phyloP scores from a whole-genome alignment of 148 eudicot genomes.

The Talinum fruticosum region DNA sequence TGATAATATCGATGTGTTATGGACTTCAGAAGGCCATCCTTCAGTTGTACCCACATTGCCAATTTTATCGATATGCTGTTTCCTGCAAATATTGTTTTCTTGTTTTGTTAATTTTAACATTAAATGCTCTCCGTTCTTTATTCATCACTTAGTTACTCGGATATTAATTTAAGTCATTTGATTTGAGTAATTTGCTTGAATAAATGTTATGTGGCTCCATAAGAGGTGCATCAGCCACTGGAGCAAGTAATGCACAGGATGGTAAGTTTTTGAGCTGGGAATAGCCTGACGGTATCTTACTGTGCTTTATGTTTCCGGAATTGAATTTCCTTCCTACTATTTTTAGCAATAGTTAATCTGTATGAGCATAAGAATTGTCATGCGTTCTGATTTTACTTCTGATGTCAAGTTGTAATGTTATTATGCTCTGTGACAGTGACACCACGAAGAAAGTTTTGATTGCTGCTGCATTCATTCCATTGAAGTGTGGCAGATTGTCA shows the following conservation, averaged over 20 bases:
- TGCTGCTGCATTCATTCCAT: constrained; percentile 76
- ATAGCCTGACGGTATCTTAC: not conserved
- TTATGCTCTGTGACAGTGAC: constrained; percentile 55
- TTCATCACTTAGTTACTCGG: too few relatives aligned
- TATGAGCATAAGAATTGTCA: not conserved
- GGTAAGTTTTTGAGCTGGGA: not conserved
- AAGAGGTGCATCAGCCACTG: not conserved
- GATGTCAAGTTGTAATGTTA: not conserved
- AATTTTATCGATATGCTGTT: not conserved
- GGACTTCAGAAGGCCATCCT: not conserved
- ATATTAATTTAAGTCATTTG: too few relatives aligned
- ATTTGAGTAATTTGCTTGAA: not conserved
- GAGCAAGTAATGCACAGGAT: not conserved
- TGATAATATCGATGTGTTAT: not conserved
- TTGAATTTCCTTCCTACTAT: not conserved
- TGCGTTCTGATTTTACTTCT: not conserved
- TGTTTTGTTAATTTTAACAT: not conserved
- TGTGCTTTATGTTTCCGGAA: not conserved
- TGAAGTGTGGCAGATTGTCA: constrained; percentile 60
- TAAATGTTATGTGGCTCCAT: not conserved
- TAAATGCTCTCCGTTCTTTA: not conserved
- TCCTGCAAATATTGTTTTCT: not conserved
- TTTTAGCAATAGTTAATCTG: not conserved
- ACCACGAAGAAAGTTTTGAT: constrained; percentile 79
- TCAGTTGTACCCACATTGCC: not conserved